Percentiles rank a stretch among this genome's conserved stretches.
These are phyloP conservation scores for Fraxinus paxiana DNA, from an alignment of 305 asterid species.

Conservation along the genomic window DNA sequence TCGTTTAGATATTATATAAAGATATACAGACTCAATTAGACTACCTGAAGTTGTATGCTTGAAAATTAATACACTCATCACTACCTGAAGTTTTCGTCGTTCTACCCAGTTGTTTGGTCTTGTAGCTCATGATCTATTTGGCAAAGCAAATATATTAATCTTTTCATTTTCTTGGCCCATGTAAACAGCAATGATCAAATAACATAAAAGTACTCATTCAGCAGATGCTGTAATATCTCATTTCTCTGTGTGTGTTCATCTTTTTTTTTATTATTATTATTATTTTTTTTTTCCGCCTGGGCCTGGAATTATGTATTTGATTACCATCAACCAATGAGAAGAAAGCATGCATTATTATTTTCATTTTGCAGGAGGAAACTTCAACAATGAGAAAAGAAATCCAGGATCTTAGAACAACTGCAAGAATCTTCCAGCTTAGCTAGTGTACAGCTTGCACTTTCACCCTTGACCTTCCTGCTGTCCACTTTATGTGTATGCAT, in stretches of 20 bases:
- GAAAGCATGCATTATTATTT: constrained; percentile 1
- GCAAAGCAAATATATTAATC: not conserved
- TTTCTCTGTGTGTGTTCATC: not conserved
- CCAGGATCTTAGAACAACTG: constrained; percentile 87
- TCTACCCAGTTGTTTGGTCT: not conserved
- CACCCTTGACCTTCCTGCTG: constrained; percentile 97
- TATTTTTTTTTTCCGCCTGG: not conserved
- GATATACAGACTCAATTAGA: not conserved
- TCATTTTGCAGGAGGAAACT: constrained; percentile 73
- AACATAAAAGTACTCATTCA: not conserved
- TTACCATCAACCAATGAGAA: constrained; percentile 7
- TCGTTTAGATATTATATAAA: not conserved
- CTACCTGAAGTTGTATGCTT: not conserved
- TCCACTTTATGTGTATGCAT: constrained; percentile 98
- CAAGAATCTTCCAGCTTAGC: constrained; percentile 93
- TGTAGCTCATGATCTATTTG: not conserved
- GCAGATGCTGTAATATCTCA: not conserved
- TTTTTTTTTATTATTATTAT: not conserved
- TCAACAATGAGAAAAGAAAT: constrained; percentile 82
- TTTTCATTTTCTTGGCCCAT: not conserved
- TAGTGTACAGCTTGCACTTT: constrained; percentile 90
- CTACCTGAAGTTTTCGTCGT: not conserved
- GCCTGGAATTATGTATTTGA: not conserved
- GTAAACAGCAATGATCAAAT: not conserved
- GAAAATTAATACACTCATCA: not conserved